Percentiles rank a stretch among this genome's conserved stretches.
Conservation (phyloP, 768 basidiomycete genomes). For the Tricholoma flavovirens region DNA sequence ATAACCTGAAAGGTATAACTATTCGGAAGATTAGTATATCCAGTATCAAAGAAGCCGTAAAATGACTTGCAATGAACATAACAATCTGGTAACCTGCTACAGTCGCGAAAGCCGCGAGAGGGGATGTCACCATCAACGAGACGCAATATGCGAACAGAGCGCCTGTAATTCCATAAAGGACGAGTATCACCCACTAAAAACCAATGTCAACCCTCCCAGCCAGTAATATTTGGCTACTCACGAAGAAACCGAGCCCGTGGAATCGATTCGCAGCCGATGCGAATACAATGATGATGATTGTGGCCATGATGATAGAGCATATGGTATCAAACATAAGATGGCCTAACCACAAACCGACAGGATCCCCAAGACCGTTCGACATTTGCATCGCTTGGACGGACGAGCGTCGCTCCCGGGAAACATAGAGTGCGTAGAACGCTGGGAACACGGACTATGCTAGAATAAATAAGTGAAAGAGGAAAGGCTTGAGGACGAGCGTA, state of each 20-base stretch:
- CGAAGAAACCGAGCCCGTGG: conserved; percentile 61
- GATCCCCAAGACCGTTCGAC: conserved; percentile 67
- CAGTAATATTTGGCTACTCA: conserved; percentile 19
- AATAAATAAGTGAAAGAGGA: background rate
- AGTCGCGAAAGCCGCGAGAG: conserved; percentile 67
- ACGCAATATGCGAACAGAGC: conserved; percentile 66
- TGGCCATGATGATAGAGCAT: conserved; percentile 52
- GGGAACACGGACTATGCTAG: conserved; percentile 58
- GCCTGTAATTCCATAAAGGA: conserved; percentile 64
- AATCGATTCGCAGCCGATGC: conserved; percentile 55
- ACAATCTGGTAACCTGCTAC: conserved; percentile 71
- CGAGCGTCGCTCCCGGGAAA: conserved; percentile 63
- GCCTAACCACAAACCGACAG: conserved; percentile 71
- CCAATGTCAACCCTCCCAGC: background rate
- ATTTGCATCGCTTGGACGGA: conserved; percentile 81
- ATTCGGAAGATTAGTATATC: conserved; percentile 1
- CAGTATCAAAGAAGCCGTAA: background rate
- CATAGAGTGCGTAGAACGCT: conserved; percentile 79
- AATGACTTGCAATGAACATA: conserved; percentile 56
- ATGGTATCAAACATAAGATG: conserved; percentile 72
- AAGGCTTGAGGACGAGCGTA: conserved; percentile 21
- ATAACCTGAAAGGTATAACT: conserved; percentile 65
- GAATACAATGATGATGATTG: conserved; percentile 60
- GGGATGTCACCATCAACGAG: conserved; percentile 55
- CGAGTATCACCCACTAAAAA: conserved; percentile 61